These are phyloP conservation scores for Vigna nakashimae DNA, from an alignment of 306 rosid species.

Conservation along the genomic window DNA sequence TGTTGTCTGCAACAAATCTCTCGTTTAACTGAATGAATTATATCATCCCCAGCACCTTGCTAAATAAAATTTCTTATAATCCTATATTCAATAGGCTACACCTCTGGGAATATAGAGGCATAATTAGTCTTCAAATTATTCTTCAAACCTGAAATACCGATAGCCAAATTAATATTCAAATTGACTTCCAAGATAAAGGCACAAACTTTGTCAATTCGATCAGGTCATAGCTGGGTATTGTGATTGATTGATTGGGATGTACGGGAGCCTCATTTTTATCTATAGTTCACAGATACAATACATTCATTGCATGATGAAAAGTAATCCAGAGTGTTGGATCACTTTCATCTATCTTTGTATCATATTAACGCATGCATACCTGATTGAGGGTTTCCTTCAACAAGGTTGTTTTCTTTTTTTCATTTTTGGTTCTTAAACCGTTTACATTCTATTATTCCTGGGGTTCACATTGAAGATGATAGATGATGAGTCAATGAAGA, in stretches of 20 bases:
- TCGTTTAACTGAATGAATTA: neutral
- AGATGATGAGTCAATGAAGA: constrained; percentile 16
- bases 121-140: neutral
- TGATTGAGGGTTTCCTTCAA: constrained; percentile 1
- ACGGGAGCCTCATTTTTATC: constrained; percentile 6
- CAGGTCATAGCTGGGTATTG: neutral
- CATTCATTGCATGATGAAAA: constrained; percentile 1
- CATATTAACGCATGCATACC: constrained; percentile 27
- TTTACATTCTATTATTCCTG: constrained; percentile 15
- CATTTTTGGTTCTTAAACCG: constrained; percentile 22
- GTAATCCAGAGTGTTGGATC: neutral
- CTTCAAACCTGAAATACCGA: neutral
- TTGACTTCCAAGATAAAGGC: neutral
- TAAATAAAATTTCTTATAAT: neutral
- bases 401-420: neutral
- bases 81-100: neutral
- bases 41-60: neutral
- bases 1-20: neutral
- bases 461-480: constrained; percentile 22
- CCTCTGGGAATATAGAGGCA: neutral
- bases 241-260: neutral
- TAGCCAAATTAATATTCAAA: neutral
- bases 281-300: neutral
- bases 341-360: constrained; percentile 8
- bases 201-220: neutral